These are phyloP conservation scores for Candida sithepensis DNA, from an alignment of 805 yeast species.

Conservation along the genomic window DNA sequence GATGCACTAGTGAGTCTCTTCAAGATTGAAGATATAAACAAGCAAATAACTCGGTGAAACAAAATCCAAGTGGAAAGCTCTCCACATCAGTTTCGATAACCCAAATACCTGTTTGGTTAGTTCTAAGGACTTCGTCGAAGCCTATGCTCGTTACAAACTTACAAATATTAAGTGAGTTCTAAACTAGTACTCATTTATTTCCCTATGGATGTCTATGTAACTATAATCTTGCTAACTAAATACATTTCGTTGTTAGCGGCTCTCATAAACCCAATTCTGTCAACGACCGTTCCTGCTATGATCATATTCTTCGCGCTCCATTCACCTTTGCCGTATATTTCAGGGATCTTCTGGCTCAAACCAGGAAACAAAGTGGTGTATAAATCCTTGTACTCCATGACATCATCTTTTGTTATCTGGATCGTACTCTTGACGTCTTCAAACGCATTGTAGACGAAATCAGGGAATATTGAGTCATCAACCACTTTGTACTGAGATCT, in stretches of 20 bases:
- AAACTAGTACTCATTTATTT: no score
- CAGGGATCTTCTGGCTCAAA: constrained; percentile 45
- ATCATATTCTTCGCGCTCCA: constrained; percentile 48
- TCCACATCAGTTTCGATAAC: no score
- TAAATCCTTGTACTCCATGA: constrained; percentile 48
- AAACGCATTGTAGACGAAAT: constrained; percentile 39
- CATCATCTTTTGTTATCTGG: constrained; percentile 46
- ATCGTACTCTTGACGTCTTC: constrained; percentile 30
- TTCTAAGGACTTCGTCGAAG: no score
- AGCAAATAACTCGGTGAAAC: no score
- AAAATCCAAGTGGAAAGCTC: no score
- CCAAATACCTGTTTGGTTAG: no score
- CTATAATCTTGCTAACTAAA: constrained; percentile 13
- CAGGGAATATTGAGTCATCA: constrained; percentile 41
- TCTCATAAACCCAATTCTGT: constrained; percentile 27
- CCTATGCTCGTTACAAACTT: no score
- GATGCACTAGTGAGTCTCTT: no score
- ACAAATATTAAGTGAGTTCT: no score
- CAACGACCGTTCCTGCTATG: constrained; percentile 36
- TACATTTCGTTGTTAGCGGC: constrained; percentile 25
- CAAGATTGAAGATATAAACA: no score
- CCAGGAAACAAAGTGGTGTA: constrained; percentile 43
- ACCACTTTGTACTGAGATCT: constrained; percentile 30
- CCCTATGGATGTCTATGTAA: background rate
- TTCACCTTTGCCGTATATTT: constrained; percentile 44